These are phyloP conservation scores for Cutaneotrichosporon mucoides DNA, from an alignment of 1,284 basidiomycete genomes.

Conservation along the genomic window DNA sequence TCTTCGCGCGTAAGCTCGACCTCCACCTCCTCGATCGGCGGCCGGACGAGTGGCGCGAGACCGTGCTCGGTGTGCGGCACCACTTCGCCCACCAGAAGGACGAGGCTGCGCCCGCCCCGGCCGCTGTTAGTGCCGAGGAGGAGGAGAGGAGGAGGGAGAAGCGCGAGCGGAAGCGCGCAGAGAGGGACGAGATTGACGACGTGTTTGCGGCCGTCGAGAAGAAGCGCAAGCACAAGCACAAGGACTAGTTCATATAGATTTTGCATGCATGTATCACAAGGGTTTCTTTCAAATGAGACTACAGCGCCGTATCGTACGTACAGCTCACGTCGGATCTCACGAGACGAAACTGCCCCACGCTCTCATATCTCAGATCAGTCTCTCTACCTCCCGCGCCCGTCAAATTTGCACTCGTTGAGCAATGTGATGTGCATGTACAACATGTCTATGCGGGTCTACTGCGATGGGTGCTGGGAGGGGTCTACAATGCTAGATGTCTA, in stretches of 20 bases:
- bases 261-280: neutral
- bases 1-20: conserved; percentile 72
- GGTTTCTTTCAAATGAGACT: too few species aligned
- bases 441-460: conserved; percentile 6
- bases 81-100: conserved; percentile 47
- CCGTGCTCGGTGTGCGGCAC: conserved; percentile 50
- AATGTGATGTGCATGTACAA: conserved; percentile 18
- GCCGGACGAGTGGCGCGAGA: conserved; percentile 74
- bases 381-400: too few species aligned
- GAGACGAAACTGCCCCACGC: too few species aligned
- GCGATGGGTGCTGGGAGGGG: neutral
- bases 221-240: conserved; percentile 23
- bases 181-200: conserved; percentile 32
- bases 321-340: too few species aligned
- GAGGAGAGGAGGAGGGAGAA: conserved; percentile 9
- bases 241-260: neutral
- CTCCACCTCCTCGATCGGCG: conserved; percentile 70
- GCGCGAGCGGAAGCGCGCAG: conserved; percentile 17
- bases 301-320: too few species aligned
- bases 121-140: conserved; percentile 4
- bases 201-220: conserved; percentile 32
- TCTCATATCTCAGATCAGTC: too few species aligned
- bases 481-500: neutral
- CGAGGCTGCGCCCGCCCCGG: neutral
- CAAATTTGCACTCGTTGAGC: conserved; percentile 1